phyloP scores from a whole-genome alignment of 371 early-diverging fungal species.

The Lichtheimia ramosa region DNA sequence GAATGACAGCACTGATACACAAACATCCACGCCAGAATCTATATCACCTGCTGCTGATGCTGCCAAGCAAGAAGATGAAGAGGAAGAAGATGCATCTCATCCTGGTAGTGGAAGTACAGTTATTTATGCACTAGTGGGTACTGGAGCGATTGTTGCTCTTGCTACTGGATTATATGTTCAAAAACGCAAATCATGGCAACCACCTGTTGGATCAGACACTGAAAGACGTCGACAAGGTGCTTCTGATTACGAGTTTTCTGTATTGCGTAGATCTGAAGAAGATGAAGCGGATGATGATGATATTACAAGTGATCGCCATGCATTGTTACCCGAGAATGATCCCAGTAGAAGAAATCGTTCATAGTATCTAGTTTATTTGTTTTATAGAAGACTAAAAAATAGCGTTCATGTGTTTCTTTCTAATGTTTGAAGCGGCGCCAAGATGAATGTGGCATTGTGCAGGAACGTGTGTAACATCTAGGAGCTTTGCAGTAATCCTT shows the following conservation, averaged over 20 bases:
- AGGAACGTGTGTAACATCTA: no score
- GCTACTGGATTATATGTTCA: constrained; percentile 21
- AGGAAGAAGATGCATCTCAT: background rate
- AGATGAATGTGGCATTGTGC: no score
- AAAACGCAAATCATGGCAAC: constrained; percentile 21
- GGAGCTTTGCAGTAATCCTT: no score
- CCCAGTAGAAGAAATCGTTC: constrained; percentile 1
- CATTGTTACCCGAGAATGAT: constrained; percentile 8
- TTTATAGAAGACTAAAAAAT: background rate
- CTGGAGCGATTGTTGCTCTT: constrained; percentile 18
- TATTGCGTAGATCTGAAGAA: constrained; percentile 19
- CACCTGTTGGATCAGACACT: background rate
- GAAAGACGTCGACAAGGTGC: background rate
- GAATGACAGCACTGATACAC: no score
- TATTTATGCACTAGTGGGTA: constrained; percentile 20
- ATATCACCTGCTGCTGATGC: constrained; percentile 10
- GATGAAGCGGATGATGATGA: constrained; percentile 19
- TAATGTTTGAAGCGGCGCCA: no score
- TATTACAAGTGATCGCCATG: background rate
- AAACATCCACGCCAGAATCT: background rate
- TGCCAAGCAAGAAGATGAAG: constrained; percentile 5
- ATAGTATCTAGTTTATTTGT: background rate
- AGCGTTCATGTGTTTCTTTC: no score
- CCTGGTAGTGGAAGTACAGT: constrained; percentile 9
- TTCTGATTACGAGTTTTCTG: constrained; percentile 19